phyloP scores from a whole-genome alignment of 805 yeast genomes.

The Groenewaldozyma tartarivorans region DNA sequence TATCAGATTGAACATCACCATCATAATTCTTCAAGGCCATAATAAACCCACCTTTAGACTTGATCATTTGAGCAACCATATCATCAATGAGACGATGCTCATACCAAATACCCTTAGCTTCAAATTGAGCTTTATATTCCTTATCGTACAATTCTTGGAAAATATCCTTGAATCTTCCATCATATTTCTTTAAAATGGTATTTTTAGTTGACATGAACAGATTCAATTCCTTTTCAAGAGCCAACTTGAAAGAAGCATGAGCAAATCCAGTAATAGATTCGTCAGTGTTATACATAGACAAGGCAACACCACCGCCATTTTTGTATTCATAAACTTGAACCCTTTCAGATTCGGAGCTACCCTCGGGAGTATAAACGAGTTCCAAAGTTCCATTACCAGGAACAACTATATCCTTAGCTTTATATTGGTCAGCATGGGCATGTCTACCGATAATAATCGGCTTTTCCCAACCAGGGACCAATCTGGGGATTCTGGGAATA shows the following conservation, averaged over 20 bases:
- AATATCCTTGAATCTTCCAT: conserved; percentile 91
- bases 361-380: conserved; percentile 61
- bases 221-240: conserved; percentile 67
- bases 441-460: conserved; percentile 97
- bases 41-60: conserved; percentile 88
- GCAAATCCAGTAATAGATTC: conserved; percentile 88
- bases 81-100: conserved; percentile 96
- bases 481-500: conserved; percentile 77
- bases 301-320: conserved; percentile 67
- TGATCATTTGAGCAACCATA: conserved; percentile 98
- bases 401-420: conserved; percentile 77
- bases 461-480: conserved; percentile 86
- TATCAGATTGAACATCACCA: conserved; percentile 95
- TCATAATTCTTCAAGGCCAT: conserved; percentile 97
- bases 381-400: conserved; percentile 74
- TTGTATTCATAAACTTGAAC: conserved; percentile 60
- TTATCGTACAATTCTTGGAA: conserved; percentile 72
- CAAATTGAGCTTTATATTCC: conserved; percentile 63
- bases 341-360: conserved; percentile 47
- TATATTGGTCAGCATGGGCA: conserved; percentile 95
- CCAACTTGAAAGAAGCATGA: conserved; percentile 82
- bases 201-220: conserved; percentile 86
- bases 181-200: conserved; percentile 88
- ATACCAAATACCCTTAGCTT: conserved; percentile 79
- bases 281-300: conserved; percentile 94